Evolutionary conservation across 2,329 filamentous ascomycete genomes (phyloP).

Genomic region (Didymella segeticola): DNA sequence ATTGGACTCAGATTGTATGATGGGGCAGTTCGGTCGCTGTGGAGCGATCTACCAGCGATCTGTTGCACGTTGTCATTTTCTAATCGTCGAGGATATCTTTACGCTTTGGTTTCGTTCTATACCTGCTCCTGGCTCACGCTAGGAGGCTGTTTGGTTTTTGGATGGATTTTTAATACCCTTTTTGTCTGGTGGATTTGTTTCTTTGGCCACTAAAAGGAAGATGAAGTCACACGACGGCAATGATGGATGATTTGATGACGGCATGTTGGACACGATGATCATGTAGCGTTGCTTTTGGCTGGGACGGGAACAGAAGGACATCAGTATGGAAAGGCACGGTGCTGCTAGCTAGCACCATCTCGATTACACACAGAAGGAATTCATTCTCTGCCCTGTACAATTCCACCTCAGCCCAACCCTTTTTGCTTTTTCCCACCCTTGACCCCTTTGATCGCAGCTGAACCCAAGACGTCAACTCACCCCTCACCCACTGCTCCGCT

Average conservation of each 20-base stretch:
- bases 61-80: slow-evolving; percentile 12
- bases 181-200: slow-evolving; percentile 15
- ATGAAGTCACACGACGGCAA: slow-evolving; percentile 3
- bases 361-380: slow-evolving; percentile 16
- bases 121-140: slow-evolving; percentile 32
- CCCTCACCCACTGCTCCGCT: background rate
- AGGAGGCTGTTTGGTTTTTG: slow-evolving; percentile 30
- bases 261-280: slow-evolving; percentile 13
- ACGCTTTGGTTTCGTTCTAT: slow-evolving; percentile 30
- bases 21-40: slow-evolving; percentile 23
- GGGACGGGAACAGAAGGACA: background rate
- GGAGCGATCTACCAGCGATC: slow-evolving; percentile 29
- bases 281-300: slow-evolving; percentile 13
- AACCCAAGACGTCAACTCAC: background rate
- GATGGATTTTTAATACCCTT: slow-evolving; percentile 40
- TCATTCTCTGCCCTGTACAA: slow-evolving; percentile 3
- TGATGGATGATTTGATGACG: slow-evolving; percentile 15
- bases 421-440: slow-evolving; percentile 1
- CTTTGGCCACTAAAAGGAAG: slow-evolving; percentile 10
- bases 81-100: slow-evolving; percentile 16
- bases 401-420: background rate
- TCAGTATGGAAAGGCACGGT: slow-evolving; percentile 13
- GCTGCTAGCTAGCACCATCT: slow-evolving; percentile 9
- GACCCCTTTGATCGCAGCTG: background rate
- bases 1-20: slow-evolving; percentile 34